Percentiles rank a stretch among this genome's conserved stretches.
Conservation (phyloP, 305 asterid genomes). For the Fraxinus floribunda region DNA sequence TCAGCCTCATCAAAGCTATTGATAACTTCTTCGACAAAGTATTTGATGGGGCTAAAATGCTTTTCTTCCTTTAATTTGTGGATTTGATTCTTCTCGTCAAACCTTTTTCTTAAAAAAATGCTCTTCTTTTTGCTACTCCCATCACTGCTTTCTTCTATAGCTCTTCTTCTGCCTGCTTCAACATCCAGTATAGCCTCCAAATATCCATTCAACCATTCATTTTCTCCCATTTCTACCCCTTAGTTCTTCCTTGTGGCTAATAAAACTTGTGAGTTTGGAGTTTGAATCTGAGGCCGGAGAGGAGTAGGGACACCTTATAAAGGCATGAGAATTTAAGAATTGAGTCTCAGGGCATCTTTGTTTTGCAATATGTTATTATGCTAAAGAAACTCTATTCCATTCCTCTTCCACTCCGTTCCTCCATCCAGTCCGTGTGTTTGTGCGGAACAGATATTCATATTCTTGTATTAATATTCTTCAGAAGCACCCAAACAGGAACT, state of each 20-base stretch:
- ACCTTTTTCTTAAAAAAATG: slow-evolving; percentile 20
- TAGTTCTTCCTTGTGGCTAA: background rate
- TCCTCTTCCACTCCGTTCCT: background rate
- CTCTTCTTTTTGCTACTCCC: slow-evolving; percentile 22
- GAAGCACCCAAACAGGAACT: background rate
- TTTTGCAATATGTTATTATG: background rate
- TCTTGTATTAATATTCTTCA: background rate
- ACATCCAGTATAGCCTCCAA: slow-evolving; percentile 74
- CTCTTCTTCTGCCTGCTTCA: slow-evolving; percentile 38
- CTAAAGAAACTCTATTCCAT: background rate
- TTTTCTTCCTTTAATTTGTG: slow-evolving; percentile 40
- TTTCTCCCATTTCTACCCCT: slow-evolving; percentile 42
- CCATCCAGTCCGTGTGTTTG: background rate
- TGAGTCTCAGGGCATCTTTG: background rate
- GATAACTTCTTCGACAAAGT: slow-evolving; percentile 69
- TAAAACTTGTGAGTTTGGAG: slow-evolving; percentile 1
- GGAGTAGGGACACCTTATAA: slow-evolving; percentile 25
- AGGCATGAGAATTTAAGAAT: slow-evolving; percentile 17
- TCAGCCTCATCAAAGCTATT: slow-evolving; percentile 66
- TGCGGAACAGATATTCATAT: background rate
- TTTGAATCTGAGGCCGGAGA: slow-evolving; percentile 27
- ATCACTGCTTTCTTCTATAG: slow-evolving; percentile 15
- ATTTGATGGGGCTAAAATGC: slow-evolving; percentile 54
- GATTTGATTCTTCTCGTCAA: slow-evolving; percentile 36
- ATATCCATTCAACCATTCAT: slow-evolving; percentile 73